phyloP scores from a whole-genome alignment of 2,329 filamentous ascomycete genomes.

The Neopestalotiopsis sp. region DNA sequence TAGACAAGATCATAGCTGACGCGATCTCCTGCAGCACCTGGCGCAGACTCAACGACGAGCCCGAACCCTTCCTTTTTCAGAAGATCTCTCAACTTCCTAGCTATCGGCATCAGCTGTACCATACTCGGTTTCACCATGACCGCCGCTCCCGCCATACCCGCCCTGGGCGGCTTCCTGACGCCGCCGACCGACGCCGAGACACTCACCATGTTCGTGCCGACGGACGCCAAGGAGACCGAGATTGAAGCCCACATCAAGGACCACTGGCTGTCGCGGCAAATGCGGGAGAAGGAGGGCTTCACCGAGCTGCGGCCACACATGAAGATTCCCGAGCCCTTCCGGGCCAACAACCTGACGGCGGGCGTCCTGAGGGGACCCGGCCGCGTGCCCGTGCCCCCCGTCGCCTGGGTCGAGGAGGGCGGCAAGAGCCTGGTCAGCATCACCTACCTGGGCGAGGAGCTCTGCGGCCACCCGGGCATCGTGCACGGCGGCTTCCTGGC shows the following conservation, averaged over 20 bases:
- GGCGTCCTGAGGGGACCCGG: slow-evolving; percentile 78
- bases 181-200: slow-evolving; percentile 73
- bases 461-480: slow-evolving; percentile 90
- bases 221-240: slow-evolving; percentile 57
- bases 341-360: slow-evolving; percentile 78
- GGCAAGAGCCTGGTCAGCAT: slow-evolving; percentile 75
- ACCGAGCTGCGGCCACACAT: slow-evolving; percentile 83
- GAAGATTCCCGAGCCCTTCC: slow-evolving; percentile 76
- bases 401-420: slow-evolving; percentile 74
- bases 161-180: slow-evolving; percentile 52
- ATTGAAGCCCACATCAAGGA: slow-evolving; percentile 77
- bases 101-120: slow-evolving; percentile 52
- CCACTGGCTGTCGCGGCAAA: slow-evolving; percentile 73
- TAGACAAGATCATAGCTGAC: neutral
- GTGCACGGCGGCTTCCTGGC: slow-evolving; percentile 90
- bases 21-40: neutral
- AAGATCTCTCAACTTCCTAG: slow-evolving; percentile 50
- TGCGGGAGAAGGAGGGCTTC: slow-evolving; percentile 71
- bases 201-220: slow-evolving; percentile 66
- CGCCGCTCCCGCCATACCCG: slow-evolving; percentile 54
- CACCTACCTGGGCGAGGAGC: slow-evolving; percentile 75
- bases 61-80: slow-evolving; percentile 45
- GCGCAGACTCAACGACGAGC: slow-evolving; percentile 5
- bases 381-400: slow-evolving; percentile 80
- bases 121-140: slow-evolving; percentile 62